Base-by-base conservation (phyloP, 768 basidiomycete species). In the Leccinum barrowsii region DNA sequence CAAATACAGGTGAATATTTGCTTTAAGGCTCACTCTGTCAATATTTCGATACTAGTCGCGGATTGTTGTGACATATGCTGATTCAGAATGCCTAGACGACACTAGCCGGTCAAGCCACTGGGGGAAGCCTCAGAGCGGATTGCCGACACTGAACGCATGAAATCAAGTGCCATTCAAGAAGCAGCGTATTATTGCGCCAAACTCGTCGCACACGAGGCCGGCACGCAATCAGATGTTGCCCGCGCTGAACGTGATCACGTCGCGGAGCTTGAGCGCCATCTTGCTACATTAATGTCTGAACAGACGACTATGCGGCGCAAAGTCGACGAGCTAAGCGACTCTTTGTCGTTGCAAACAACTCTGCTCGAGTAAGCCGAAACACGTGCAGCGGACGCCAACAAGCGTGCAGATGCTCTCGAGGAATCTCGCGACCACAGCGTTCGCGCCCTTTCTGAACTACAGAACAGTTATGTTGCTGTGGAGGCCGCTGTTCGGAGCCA, bases 121-220 rank as follows among this genome's bases (percentile, higher is more conserved):
- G 26, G 81, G 48, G 80, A 80, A 53, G 83, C 87, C 2, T 92
- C 94, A 3, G 87, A 91, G 46, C 86, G 85, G 42, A 72, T 97
- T 8, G 79, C 84, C 4, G 90, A 93, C 54, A 88, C 91, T 0
- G 92, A 95, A 62, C 84, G 89, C 52, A 74, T 85, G 61, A 87
- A 89, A 60, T 71, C 80, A 7, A 86, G 83, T 47, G 97, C 97
- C 1, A 75, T 90, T 8, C 92, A 98, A 73, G 97, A 99, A 74
- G 90, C 95, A 2, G 92, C 94, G 1, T 98, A 90, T 76, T 97
- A 94, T 70, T 92, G 95, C 52, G 92, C 95, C 50, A 98, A 98
- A 75, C 77, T 96, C n/a, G 82, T 86, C 3, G 94, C 96, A 0
- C 74, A 92, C 52, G 97, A 98, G 70, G 75, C 82, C 1, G 80